Evolutionary conservation across 176 grass and related monocot species (phyloP).

Genomic region (Hsuehochloa calcarea): DNA sequence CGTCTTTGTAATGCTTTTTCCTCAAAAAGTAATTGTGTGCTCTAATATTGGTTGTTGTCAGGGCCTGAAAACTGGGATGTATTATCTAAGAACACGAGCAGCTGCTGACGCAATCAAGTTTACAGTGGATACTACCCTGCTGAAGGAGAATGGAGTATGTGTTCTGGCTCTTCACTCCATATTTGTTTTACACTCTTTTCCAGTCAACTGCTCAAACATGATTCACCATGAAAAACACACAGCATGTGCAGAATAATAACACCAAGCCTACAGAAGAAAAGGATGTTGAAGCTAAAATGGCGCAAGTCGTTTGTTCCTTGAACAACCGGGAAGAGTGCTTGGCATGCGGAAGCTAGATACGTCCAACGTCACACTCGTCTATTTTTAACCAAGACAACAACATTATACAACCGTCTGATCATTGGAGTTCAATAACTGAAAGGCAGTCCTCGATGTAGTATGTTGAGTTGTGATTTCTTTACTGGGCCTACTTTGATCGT

Average conservation of each 20-base stretch:
- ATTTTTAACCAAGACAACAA: constrained; percentile 7
- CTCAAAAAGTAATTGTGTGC: not conserved
- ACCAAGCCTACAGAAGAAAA: constrained; percentile 44
- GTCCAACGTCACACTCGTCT: not conserved
- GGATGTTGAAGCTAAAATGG: constrained; percentile 84
- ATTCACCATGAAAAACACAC: constrained; percentile 2
- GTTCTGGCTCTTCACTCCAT: not conserved
- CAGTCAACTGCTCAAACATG: not conserved
- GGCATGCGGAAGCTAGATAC: constrained; percentile 80
- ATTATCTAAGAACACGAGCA: constrained; percentile 87
- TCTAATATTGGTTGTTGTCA: constrained; percentile 33
- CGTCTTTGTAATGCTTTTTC: not conserved
- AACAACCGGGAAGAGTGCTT: constrained; percentile 90
- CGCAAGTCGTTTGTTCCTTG: constrained; percentile 90
- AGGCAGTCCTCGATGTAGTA: not conserved
- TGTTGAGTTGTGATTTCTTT: not conserved
- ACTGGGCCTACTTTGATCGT: not conserved
- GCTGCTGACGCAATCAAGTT: constrained; percentile 98
- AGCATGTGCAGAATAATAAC: constrained; percentile 41
- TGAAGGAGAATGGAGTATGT: constrained; percentile 44
- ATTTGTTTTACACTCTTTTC: not conserved
- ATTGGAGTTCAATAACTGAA: constrained; percentile 31
- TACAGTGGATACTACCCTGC: constrained; percentile 72
- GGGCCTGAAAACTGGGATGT: constrained; percentile 99
- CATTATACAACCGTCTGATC: constrained; percentile 27